Evolutionary conservation across 441 rosid genomes (phyloP).

Genomic region (Bruguiera hainesii): DNA sequence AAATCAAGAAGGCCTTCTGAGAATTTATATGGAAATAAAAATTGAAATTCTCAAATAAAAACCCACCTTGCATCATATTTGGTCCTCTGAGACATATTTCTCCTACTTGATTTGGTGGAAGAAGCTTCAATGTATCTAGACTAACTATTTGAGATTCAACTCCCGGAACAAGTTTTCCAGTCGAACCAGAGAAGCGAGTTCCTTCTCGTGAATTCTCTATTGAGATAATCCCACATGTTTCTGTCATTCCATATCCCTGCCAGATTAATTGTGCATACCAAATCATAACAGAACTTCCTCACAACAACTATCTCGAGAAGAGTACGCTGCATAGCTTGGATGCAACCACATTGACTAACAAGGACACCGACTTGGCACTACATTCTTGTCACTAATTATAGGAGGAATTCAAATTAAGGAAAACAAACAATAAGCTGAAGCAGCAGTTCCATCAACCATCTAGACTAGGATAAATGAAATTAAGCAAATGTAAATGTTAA

Average conservation of each 20-base stretch:
- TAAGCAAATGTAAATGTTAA: too few relatives aligned
- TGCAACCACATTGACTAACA: not conserved
- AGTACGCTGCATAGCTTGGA: not conserved
- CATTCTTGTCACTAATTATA: not conserved
- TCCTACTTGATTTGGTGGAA: conserved; percentile 65
- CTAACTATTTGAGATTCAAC: conserved; percentile 68
- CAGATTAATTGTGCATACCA: conserved; percentile 1
- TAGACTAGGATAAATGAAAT: too few relatives aligned
- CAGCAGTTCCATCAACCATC: too few relatives aligned
- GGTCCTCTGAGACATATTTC: conserved; percentile 80
- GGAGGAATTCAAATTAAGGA: not conserved
- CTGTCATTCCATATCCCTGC: conserved; percentile 86
- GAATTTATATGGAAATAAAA: not conserved
- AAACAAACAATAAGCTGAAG: too few relatives aligned
- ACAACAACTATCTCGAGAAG: not conserved
- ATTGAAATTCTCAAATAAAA: not conserved
- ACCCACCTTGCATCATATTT: conserved; percentile 77
- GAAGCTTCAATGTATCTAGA: conserved; percentile 50
- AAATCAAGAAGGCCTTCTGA: not conserved
- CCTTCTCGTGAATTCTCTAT: conserved; percentile 44
- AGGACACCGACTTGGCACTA: not conserved
- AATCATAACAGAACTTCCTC: not conserved
- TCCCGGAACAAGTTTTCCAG: conserved; percentile 63
- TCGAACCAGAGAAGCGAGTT: conserved; percentile 53
- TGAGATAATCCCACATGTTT: conserved; percentile 64